Evolutionary conservation across 257 asterid species (phyloP), one percentile per base, ranked within the genome.

Genomic region (Solanum peruvianum): DNA sequence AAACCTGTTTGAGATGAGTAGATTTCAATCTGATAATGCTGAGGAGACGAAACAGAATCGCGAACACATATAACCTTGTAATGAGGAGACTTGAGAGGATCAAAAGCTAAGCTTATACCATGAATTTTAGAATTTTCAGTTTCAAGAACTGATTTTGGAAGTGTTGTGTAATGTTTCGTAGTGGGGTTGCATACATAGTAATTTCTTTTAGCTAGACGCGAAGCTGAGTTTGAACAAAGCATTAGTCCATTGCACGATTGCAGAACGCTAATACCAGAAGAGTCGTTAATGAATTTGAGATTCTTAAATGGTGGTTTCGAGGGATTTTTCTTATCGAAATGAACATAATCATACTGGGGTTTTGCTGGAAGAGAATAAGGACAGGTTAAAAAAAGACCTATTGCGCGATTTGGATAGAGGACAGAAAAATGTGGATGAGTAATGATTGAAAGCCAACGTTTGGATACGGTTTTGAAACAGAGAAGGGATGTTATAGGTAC

Each of bases 371-470:
- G 64, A 18, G 64, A 56, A 56, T 56, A 49, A 16, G 23, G 0
- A 16, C 0, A 16, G 42, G 60, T 86, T 85, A 91, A 85, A 84
- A 87, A 76, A 21, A 92, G 84, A 88, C 91, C 92, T 64, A 88
- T 25, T 11, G 89, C 91, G 3, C 64, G 91, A 52, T 73, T 88
- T 49, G 88, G 88, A n/a, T 77, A 87, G 9, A 85, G 91, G 47
- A 75, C 25, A 23, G 89, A 82, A 77, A 92, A 91, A 49, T 10
- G 31, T 1, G 94, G 91, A 84, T 82, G 27, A 25, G 91, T 86
- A 80, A 90, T 91, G 16, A 91, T 88, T 29, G 91, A 84, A 7
- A 86, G 87, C 92, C 93, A 92, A 85, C 21, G 87, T 77, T 91
- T 91, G 18, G 92, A 92, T 12, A 90, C 93, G 1, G 62, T 31